Evolutionary conservation across 2,329 filamentous ascomycete species (phyloP).

Genomic region (Colletotrichum simmondsii): DNA sequence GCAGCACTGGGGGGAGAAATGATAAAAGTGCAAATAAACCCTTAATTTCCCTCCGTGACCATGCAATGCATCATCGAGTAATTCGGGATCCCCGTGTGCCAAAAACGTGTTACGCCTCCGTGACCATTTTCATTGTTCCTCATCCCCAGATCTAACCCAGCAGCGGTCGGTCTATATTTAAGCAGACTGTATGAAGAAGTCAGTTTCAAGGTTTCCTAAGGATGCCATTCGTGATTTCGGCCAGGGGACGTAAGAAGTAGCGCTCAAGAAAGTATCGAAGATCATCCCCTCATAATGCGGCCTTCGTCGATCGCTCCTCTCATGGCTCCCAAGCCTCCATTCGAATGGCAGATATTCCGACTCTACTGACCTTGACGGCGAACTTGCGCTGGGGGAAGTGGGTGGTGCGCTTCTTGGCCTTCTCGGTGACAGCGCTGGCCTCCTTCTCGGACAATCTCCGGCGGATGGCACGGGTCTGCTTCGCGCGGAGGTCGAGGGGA

Average conservation of each 20-base stretch:
- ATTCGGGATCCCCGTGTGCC: constrained; percentile 35
- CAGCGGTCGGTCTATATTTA: constrained; percentile 29
- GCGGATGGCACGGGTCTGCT: constrained; percentile 98
- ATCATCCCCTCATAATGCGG: neutral
- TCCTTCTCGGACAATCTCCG: constrained; percentile 94
- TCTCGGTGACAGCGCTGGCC: constrained; percentile 84
- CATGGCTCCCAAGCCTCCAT: neutral
- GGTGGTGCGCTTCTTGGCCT: constrained; percentile 93
- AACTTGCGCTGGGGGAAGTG: constrained; percentile 99
- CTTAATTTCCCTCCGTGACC: constrained; percentile 35
- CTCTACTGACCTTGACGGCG: constrained; percentile 87
- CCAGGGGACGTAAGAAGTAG: neutral
- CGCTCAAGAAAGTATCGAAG: neutral
- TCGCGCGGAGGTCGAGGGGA: constrained; percentile 96
- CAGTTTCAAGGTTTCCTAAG: neutral
- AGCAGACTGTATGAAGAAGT: constrained; percentile 20
- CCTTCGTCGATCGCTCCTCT: neutral
- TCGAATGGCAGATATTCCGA: neutral
- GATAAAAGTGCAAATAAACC: constrained; percentile 34
- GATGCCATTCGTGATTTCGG: neutral
- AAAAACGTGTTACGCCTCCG: constrained; percentile 37
- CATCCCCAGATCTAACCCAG: constrained; percentile 34
- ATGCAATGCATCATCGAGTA: constrained; percentile 36
- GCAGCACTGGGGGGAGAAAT: constrained; percentile 31
- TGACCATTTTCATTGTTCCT: constrained; percentile 34